Evolutionary conservation across 129 eudicot genomes (phyloP), one percentile per base, ranked within the genome.

Genomic region (Helianthus tuberosus): DNA sequence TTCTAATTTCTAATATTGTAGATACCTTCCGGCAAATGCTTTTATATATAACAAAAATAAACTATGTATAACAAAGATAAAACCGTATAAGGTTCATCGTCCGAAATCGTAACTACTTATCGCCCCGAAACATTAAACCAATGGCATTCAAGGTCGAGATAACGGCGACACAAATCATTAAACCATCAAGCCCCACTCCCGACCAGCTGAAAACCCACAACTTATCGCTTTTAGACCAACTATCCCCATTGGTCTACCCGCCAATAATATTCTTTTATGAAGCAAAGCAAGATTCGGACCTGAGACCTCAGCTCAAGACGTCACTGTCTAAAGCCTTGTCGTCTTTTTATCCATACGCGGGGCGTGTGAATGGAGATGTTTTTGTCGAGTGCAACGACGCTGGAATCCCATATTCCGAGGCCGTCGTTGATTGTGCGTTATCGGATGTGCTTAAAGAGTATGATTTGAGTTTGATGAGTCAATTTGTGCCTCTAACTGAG

Each of bases 121-220:
- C 15, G 25, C 68, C 68, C 55, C 36, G 47, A n/a, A 50, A 32
- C 14, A 39, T 15, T 7, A 41, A 35, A 13, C 1, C 61, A 4
- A 76, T 77, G 81, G 75, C 54, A 29, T 46, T 47, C 11, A 71
- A 71, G 23, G 82, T 79, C 50, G 23, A 79, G 68, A 79, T 79
- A 64, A 72, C 38, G 3, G 55, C 78, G 43, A 79, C 63, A 11
- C 68, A 72, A 59, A 29, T 72, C 53, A 51, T 83, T 14, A 77
- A 73, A 73, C 88, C 88, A 11, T 80, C 83, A 8, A n/a, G 68
- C 60, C 61, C 83, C 13, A 74, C 83, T n/a, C 78, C 85, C 47
- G 38, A 68, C 49, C 75, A 63, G 20, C 75, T 23, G 0, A 77
- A 62, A 39, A 32, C 55, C 27, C 78, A 77, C 13, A 47, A 69